Conservation (phyloP, 2,329 filamentous ascomycete genomes). For the Apiospora malaysiana region DNA sequence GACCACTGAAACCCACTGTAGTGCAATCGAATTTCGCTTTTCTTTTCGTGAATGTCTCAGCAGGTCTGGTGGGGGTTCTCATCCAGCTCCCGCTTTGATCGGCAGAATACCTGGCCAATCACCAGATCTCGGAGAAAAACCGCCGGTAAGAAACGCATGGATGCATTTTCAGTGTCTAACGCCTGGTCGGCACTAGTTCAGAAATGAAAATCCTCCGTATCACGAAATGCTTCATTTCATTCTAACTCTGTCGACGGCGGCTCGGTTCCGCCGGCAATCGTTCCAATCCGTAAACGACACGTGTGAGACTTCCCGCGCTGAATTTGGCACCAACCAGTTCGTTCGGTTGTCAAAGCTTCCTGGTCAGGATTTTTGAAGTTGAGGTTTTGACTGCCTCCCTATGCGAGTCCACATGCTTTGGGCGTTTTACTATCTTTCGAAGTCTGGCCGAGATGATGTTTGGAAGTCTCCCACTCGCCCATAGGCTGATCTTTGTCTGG, state of each 20-base stretch:
- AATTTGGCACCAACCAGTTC: neutral
- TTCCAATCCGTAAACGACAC: neutral
- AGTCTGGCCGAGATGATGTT: no score
- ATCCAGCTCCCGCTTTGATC: neutral
- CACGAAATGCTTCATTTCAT: neutral
- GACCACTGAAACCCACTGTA: no score
- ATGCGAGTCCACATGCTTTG: no score
- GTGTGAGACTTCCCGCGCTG: neutral
- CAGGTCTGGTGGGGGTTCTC: neutral
- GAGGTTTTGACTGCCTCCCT: no score
- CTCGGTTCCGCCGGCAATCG: neutral
- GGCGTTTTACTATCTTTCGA: no score
- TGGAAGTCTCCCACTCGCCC: no score
- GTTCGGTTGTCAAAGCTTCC: neutral
- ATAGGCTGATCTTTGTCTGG: no score
- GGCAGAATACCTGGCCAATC: neutral
- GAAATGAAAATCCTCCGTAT: neutral
- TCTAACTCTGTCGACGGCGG: neutral
- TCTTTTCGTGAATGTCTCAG: neutral
- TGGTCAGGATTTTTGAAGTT: no score
- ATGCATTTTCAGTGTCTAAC: neutral
- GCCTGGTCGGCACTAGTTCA: neutral
- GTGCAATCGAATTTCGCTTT: no score
- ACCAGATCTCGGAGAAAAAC: neutral
- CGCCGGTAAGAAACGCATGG: neutral